Evolutionary conservation across 1,139 yeast species (phyloP), one percentile per base, ranked within the genome.

Genomic region (Diutina catenulata): DNA sequence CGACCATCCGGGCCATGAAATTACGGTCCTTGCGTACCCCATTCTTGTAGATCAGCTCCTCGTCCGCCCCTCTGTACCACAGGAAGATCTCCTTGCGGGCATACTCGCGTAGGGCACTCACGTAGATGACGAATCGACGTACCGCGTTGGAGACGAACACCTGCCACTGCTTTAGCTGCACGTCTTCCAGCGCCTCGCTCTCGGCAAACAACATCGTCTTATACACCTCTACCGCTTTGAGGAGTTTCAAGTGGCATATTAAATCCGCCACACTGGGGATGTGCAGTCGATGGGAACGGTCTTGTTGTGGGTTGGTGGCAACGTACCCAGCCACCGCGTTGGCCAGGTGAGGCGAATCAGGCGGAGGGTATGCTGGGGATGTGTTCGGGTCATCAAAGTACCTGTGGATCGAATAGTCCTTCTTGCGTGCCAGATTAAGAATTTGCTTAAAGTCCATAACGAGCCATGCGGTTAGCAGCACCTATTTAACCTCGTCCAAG

Each of bases 111-210:
- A 53, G 42, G 1, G 52, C 52, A 19, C 53, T 49, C 39, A 57
- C 49, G 48, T 56, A 62, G 3, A 49, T 40, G 8, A 52, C 41
- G 38, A 60, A 62, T 24, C 66, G 45, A 39, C 60, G 49, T 6
- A 50, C 57, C 0, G 68, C 59, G 35, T 53, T 46, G 1, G 56
- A 45, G 20, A 60, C 41, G 39, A 54, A 62, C 4, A 52, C 48
- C 33, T 53, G 51, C 67, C 67, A 62, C 9, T 47, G 43, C 38
- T 55, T 53, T 27, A 39, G 27, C 2, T 29, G 33, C 20, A 21
- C 10, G 14, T 35, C 35, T 14, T 38, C 40, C 10, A 21, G 14
- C 14, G 19, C 25, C n/a, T 31, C 35, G 15, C 21, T 25, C 13
- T 16, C 32, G 18, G 14, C 35, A 13, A 31, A n/a, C 3, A 21